Evolutionary conservation across 345 rosid genomes (phyloP), one percentile per base, ranked within the genome.

Genomic region (Clarkia xantiana): DNA sequence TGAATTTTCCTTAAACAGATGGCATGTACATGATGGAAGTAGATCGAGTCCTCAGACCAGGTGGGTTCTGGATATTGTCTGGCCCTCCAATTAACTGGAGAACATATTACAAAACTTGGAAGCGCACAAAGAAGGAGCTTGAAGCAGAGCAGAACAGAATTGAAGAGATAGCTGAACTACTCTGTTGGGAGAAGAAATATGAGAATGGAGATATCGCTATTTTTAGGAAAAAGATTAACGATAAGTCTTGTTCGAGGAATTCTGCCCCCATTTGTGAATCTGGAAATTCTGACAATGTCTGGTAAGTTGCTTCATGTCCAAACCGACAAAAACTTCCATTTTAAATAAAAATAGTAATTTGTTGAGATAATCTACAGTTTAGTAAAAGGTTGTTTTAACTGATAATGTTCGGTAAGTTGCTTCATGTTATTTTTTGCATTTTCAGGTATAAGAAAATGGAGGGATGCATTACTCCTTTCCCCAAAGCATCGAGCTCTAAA

Each of bases 51-150:
- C 74, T 91, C 66, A 79, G 98, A 68, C 98, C 96, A 3, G 98
- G 96, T 55, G 98, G 98, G 56, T 91, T 71, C 70, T 91, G 98
- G 98, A 73, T 91, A 44, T 66, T 91, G 62, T 91, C 96, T 29
- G 98, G 96, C 3, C 98, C 98, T 51, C 98, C 96, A 12, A 84
- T 91, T 48, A 91, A 91, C 67, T 91, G 98, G 98, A 80, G 84
- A 59, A 91, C 85, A 3, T 84, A 70, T 59, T 77, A 91, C 66
- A 58, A 84, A 55, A 80, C 93, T 17, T 91, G 98, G 98, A 76
- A 84, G 60, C 78, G 96, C 15, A 52, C 96, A 8, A 80, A 71
- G 73, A 59, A 69, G 67, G 98, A 84, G 15, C 81, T 91, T 45
- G 71, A 71, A 38, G 94, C 83, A 4, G 98, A 91, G 75, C 96